Conservation (phyloP, 345 rosid species). For the Cardamine chenopodiifolia region DNA sequence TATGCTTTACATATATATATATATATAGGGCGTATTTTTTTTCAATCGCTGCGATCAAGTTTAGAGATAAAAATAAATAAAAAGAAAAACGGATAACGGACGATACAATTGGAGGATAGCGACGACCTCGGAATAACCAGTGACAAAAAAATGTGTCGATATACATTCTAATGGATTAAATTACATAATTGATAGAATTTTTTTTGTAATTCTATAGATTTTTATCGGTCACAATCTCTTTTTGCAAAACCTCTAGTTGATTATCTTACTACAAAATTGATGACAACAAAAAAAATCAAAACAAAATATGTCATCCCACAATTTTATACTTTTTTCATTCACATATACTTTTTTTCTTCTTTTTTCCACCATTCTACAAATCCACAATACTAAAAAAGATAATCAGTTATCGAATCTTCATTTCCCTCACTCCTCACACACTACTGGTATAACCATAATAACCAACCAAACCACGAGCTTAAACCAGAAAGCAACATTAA, state of each 20-base stretch:
- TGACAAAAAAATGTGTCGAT: too few species aligned
- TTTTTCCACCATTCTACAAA: not conserved
- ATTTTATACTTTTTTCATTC: not conserved
- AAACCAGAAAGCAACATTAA: conserved; percentile 14
- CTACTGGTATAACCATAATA: not conserved
- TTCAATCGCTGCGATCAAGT: not conserved
- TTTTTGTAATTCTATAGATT: too few species aligned
- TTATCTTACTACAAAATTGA: not conserved
- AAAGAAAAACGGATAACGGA: too few species aligned
- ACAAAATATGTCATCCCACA: not conserved
- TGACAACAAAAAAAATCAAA: not conserved
- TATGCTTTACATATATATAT: not conserved
- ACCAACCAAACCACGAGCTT: not conserved
- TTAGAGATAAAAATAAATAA: too few species aligned
- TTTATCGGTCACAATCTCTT: too few species aligned
- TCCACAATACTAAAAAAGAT: not conserved
- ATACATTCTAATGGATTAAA: not conserved
- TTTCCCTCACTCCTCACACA: not conserved
- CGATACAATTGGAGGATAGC: too few species aligned
- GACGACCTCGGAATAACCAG: too few species aligned
- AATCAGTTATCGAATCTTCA: not conserved
- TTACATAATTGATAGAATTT: not conserved
- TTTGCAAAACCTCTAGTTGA: not conserved
- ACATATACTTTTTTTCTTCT: not conserved
- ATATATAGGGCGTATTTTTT: too few species aligned